These are phyloP conservation scores for Zychaea mexicana DNA, from an alignment of 371 early-diverging fungal species.

Conservation along the genomic window DNA sequence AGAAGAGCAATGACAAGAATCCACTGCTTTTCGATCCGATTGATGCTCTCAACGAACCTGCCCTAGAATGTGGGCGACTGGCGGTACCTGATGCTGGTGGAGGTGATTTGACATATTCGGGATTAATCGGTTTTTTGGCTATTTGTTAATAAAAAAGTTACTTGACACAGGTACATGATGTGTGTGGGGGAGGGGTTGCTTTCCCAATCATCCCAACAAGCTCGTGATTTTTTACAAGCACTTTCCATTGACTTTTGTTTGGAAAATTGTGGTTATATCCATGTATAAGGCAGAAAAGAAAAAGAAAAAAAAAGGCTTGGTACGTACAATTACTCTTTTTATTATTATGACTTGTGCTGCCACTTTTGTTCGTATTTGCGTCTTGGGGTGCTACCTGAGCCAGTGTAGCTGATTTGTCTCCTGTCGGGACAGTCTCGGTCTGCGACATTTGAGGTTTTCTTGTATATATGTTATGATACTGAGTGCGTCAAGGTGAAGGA, in stretches of 20 bases:
- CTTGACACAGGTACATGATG: too few relatives aligned
- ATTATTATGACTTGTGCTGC: background rate
- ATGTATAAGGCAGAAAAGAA: too few relatives aligned
- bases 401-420: background rate
- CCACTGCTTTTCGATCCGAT: conserved; percentile 18
- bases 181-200: too few relatives aligned
- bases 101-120: conserved; percentile 16
- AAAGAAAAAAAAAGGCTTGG: background rate
- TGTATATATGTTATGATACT: too few relatives aligned
- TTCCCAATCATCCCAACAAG: too few relatives aligned
- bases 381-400: conserved; percentile 5
- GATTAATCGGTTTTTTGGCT: conserved; percentile 9
- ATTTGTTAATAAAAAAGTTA: too few relatives aligned
- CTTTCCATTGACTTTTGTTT: too few relatives aligned
- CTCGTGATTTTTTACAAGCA: too few relatives aligned
- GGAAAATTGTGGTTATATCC: too few relatives aligned
- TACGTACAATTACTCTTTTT: background rate
- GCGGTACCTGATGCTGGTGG: conserved; percentile 3
- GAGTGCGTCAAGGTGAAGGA: too few relatives aligned
- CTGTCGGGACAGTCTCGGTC: conserved; percentile 5
- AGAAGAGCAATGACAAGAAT: conserved; percentile 24
- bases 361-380: background rate
- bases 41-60: conserved; percentile 9
- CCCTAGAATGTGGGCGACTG: background rate
- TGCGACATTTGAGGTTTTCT: background rate